These are phyloP conservation scores for Rhododendron ferrugineum DNA, from an alignment of 148 eudicot species.

Conservation along the genomic window DNA sequence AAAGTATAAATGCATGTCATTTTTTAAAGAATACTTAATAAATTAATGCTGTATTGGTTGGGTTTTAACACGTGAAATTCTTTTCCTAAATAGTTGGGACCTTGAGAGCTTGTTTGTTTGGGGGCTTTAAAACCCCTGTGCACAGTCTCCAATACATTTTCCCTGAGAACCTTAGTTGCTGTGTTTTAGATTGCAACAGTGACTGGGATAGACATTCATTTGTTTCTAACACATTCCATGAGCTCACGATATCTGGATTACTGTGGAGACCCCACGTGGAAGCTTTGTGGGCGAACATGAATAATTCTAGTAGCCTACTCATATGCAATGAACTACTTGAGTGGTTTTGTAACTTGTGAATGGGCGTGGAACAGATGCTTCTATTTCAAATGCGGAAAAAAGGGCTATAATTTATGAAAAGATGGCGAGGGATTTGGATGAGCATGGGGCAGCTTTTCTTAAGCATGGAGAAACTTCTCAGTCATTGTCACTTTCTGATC, in stretches of 20 bases:
- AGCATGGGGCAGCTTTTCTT: conserved; percentile 75
- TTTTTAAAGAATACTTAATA: background rate
- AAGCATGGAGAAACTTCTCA: conserved; percentile 89
- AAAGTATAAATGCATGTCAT: background rate
- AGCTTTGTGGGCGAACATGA: background rate
- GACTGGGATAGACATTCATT: background rate
- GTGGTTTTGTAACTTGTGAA: conserved; percentile 4
- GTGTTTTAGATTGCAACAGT: background rate
- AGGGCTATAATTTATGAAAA: conserved; percentile 64
- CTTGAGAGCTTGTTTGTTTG: too few species aligned
- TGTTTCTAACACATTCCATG: background rate
- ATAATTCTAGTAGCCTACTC: background rate
- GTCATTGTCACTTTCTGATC: conserved; percentile 77
- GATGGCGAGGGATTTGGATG: conserved; percentile 80
- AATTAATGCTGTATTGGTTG: background rate
- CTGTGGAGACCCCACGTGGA: background rate
- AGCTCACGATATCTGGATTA: background rate
- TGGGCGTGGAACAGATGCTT: conserved; percentile 24
- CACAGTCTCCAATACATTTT: too few species aligned
- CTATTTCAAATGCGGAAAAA: conserved; percentile 40
- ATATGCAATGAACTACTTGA: background rate
- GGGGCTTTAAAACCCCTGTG: too few species aligned
- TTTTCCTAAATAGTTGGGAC: background rate
- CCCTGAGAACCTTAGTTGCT: background rate
- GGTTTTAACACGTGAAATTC: background rate